These are phyloP conservation scores for Trichoderma orchidacearum DNA, from an alignment of 495 filamentous ascomycete species.

Conservation along the genomic window DNA sequence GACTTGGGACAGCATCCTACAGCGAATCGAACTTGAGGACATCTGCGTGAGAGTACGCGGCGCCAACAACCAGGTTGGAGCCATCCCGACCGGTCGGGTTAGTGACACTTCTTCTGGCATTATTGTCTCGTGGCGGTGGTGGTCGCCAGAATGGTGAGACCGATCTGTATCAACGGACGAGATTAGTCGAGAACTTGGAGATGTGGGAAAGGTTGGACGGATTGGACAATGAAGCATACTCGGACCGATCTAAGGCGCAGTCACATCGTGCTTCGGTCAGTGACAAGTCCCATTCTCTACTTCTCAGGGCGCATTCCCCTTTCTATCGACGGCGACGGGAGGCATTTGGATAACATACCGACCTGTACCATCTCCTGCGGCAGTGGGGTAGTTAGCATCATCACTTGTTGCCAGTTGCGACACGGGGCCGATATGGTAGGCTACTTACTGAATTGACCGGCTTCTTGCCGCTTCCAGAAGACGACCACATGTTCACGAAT, in stretches of 20 bases:
- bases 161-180: slow-evolving; percentile 37
- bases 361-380: slow-evolving; percentile 97
- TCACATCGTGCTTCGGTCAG: slow-evolving; percentile 6
- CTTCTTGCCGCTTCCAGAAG: slow-evolving; percentile 50
- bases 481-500: slow-evolving; percentile 35
- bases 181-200: too few relatives aligned
- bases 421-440: slow-evolving; percentile 1
- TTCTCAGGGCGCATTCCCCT: neutral
- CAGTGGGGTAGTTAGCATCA: slow-evolving; percentile 14
- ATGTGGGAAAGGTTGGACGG: neutral
- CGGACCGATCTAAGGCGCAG: slow-evolving; percentile 39
- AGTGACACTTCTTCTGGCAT: slow-evolving; percentile 30
- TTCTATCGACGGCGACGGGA: neutral
- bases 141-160: slow-evolving; percentile 85
- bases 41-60: slow-evolving; percentile 92
- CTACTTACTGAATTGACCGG: slow-evolving; percentile 55
- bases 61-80: slow-evolving; percentile 79
- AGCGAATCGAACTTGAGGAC: slow-evolving; percentile 74
- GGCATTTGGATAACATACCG: slow-evolving; percentile 41
- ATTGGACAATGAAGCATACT: slow-evolving; percentile 28
- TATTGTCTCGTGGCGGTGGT: slow-evolving; percentile 34
- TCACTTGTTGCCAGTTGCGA: slow-evolving; percentile 6
- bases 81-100: slow-evolving; percentile 16
- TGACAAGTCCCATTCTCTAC: neutral
- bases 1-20: slow-evolving; percentile 23